Evolutionary conservation across 352 stramenopile species (phyloP).

Genomic region (Blastocystis sp.): DNA sequence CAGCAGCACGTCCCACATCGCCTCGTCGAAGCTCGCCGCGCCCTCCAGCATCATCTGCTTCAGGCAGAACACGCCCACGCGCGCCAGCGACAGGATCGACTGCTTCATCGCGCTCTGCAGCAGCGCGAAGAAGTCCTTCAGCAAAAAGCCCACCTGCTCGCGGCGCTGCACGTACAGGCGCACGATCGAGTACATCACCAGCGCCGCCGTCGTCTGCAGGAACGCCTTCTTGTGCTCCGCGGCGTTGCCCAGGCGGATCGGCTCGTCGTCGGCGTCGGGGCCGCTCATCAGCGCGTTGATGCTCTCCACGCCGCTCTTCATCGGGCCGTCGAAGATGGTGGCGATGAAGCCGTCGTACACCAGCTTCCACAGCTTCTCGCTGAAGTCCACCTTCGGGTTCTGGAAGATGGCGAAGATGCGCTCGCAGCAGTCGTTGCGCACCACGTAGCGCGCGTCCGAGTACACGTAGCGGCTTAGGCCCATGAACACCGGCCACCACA

Average conservation of each 20-base stretch:
- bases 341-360: conserved; percentile 83
- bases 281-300: conserved; percentile 44
- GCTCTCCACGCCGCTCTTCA: conserved; percentile 39
- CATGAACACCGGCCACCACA: conserved; percentile 93
- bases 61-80: conserved; percentile 71
- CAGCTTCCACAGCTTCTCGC: conserved; percentile 78
- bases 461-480: conserved; percentile 86
- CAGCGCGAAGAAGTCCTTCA: conserved; percentile 69
- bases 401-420: conserved; percentile 77
- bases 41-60: conserved; percentile 66
- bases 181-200: conserved; percentile 70
- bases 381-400: conserved; percentile 78
- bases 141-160: conserved; percentile 41
- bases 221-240: conserved; percentile 40
- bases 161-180: conserved; percentile 68
- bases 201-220: conserved; percentile 57
- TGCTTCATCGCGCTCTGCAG: conserved; percentile 70
- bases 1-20: conserved; percentile 62
- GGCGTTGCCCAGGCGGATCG: conserved; percentile 40
- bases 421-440: conserved; percentile 74
- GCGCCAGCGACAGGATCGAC: conserved; percentile 70
- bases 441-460: conserved; percentile 82
- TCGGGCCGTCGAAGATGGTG: conserved; percentile 77
- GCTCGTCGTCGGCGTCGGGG: conserved; percentile 18
- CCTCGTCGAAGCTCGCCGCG: conserved; percentile 36